phyloP scores from a whole-genome alignment of 2,329 filamentous ascomycete genomes.

The Phialophora expanda region DNA sequence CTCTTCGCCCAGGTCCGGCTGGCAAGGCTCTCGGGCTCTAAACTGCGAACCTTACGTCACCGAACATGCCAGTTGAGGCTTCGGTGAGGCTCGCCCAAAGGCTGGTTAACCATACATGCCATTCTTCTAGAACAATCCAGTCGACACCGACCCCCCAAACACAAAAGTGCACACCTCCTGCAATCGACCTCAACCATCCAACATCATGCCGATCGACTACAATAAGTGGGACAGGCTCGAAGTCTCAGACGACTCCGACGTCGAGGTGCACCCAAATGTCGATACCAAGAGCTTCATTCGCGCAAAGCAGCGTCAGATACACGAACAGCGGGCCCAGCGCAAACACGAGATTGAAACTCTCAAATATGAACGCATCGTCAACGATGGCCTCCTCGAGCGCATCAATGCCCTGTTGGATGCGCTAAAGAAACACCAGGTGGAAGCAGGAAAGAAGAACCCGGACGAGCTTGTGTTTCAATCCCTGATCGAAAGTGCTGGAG shows the following conservation, averaged over 20 bases:
- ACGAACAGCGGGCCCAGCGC: conserved; percentile 83
- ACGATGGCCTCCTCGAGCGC: conserved; percentile 84
- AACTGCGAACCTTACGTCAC: not conserved
- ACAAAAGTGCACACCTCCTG: not conserved
- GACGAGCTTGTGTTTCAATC: conserved; percentile 87
- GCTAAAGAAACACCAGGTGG: conserved; percentile 73
- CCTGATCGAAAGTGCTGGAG: conserved; percentile 79
- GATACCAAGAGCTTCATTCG: conserved; percentile 98
- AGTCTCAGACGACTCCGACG: conserved; percentile 96
- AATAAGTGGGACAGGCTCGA: conserved; percentile 79
- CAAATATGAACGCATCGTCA: conserved; percentile 88
- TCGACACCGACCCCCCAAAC: not conserved
- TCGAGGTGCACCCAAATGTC: conserved; percentile 98
- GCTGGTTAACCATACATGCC: not conserved
- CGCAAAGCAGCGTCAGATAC: conserved; percentile 96
- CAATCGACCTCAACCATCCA: not conserved
- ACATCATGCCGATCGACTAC: conserved; percentile 65
- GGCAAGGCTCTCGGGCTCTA: not conserved
- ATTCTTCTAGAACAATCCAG: conserved; percentile 25
- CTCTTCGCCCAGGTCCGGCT: not conserved
- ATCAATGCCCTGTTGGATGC: conserved; percentile 79
- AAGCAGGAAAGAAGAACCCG: conserved; percentile 67
- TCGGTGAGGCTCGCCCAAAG: too few relatives aligned
- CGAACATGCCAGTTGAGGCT: conserved; percentile 1
- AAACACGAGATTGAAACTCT: conserved; percentile 87